Base-by-base conservation (phyloP, 768 basidiomycete species). In the Lentinus brumalis region DNA sequence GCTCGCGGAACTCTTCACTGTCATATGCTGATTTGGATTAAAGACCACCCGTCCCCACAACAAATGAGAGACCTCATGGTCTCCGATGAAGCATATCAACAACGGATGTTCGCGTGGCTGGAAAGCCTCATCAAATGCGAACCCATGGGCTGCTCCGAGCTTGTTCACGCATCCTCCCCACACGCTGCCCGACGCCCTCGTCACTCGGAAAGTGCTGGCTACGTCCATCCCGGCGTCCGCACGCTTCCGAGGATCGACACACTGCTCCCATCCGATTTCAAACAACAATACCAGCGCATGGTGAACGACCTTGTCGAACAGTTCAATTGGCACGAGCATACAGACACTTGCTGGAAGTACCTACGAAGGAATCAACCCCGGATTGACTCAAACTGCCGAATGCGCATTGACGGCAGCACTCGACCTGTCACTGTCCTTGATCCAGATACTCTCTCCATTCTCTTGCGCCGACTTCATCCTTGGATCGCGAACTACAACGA, bases 21-120 rank as follows among this genome's bases (percentile, higher is more conserved):
- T 32, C 75, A 77, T 55, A 68, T 74, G 63, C 47, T 76, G 0
- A 57, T 71, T 2, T 75, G 71, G 75, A 35, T 76, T 0, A n/a
- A 61, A 30, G 72, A 70, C 0, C 61, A 66, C 35, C 63, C 66
- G 6, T 66, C 66, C 2, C 71, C 74, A 0, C 61, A 70, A n/a
- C 49, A 50, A 16, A 46, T 70, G 11, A 47, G 59, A 1, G 54
- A 64, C n/a, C 42, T 50, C n/a, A 55, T 69, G 55, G 21, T 14
- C 8, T 11, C 30, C 16, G 44, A 51, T 14, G 51, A 58, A 4
- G n/a, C 10, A 1, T 54, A 54, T n/a, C 2, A 29, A 31, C 29
- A 16, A 0, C 8, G 21, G 5, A 44, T 54, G 53, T 54, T 42
- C 29, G 1, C 21, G 1, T 54, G 53, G 53, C 40, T 54, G 11